phyloP scores from a whole-genome alignment of 768 basidiomycete genomes.

The Fomitopsis serialis region DNA sequence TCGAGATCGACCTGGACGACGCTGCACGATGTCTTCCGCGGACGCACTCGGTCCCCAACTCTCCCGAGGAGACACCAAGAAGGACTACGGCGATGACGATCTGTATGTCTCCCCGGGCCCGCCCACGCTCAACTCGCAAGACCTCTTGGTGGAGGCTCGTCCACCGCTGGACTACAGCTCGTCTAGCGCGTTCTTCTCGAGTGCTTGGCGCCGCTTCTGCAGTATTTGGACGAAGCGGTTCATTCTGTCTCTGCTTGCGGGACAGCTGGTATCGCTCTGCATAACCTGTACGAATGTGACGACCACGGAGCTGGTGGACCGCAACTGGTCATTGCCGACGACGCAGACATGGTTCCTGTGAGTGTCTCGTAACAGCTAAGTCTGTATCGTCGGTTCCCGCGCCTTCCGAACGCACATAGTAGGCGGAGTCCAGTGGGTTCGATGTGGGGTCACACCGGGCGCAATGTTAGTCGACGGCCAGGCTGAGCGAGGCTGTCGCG shows the following conservation, averaged over 20 bases:
- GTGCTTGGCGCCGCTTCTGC: slow-evolving; percentile 54
- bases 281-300: slow-evolving; percentile 88
- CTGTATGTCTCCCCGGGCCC: too few species aligned
- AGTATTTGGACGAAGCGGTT: slow-evolving; percentile 80
- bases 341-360: slow-evolving; percentile 85
- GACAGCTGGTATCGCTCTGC: slow-evolving; percentile 81
- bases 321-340: slow-evolving; percentile 71
- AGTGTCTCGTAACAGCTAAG: slow-evolving; percentile 22
- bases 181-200: slow-evolving; percentile 43
- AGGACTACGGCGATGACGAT: slow-evolving; percentile 11
- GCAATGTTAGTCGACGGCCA: too few species aligned
- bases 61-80: slow-evolving; percentile 2
- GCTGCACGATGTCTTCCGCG: slow-evolving; percentile 2
- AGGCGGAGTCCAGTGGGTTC: too few species aligned
- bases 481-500: not conserved
- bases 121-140: not conserved
- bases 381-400: too few species aligned
- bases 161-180: slow-evolving; percentile 70
- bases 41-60: not conserved
- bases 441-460: too few species aligned
- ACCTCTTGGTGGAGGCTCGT: slow-evolving; percentile 19
- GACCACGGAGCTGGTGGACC: slow-evolving; percentile 66
- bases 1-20: not conserved
- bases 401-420: too few species aligned
- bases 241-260: slow-evolving; percentile 61